Percentiles rank a stretch among this genome's conserved stretches.
Conservation (phyloP, 345 rosid genomes). For the Excoecaria agallocha region DNA sequence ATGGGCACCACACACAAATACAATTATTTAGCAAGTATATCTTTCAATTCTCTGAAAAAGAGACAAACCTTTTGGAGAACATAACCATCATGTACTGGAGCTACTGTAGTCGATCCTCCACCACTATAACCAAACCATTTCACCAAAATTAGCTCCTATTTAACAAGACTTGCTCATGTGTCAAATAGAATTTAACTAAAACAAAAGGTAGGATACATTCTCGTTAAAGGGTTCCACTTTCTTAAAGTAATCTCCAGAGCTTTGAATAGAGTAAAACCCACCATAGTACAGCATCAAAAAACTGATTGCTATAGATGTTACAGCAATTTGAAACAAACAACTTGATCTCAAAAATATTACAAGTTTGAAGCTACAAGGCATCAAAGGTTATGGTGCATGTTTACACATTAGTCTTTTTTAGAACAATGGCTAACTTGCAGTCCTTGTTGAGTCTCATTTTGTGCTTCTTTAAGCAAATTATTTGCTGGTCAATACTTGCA, state of each 20-base stretch:
- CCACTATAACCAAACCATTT: conserved; percentile 52
- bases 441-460: not conserved
- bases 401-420: too few relatives aligned
- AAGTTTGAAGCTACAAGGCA: not conserved
- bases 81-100: conserved; percentile 97
- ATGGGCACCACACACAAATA: not conserved
- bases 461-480: not conserved
- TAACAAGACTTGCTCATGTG: not conserved
- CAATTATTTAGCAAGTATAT: not conserved
- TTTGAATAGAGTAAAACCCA: not conserved
- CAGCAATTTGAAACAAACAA: not conserved
- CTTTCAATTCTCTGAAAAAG: not conserved
- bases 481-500: not conserved
- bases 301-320: not conserved
- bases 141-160: not conserved
- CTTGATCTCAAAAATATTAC: not conserved
- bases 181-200: not conserved
- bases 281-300: too few relatives aligned
- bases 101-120: conserved; percentile 94
- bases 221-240: not conserved
- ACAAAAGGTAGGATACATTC: not conserved
- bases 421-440: not conserved
- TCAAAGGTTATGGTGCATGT: not conserved
- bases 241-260: not conserved
- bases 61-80: conserved; percentile 88